Base-by-base conservation (phyloP, 495 filamentous ascomycete species). In the Cudoniella acicularis region DNA sequence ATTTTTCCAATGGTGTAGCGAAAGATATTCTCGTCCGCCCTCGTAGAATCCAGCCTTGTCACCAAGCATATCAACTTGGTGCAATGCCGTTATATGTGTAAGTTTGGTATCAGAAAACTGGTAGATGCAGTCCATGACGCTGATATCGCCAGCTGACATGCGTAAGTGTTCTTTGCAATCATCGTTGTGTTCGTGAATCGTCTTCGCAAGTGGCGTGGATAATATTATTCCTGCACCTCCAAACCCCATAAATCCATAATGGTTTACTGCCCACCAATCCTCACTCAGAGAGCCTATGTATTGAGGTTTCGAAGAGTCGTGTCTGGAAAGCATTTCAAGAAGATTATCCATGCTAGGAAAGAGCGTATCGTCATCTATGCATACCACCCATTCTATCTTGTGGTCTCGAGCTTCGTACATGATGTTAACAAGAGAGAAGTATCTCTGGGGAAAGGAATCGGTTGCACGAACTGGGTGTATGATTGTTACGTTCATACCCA, bases 291-390 rank as follows among this genome's bases (percentile, higher is more conserved):
- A 80, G 46, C 87, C 87, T 53, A 90, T 78, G 69, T 87, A 89
- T 57, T 77, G 67, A 30, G 81, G 79, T 61, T 75, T 73, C 36
- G 65, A 70, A 59, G 78, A 72, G 64, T 88, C 78, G 63, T 83
- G 76, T 16, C 54, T 55, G 3, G 75, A 67, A 4, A 67, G 64
- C 1, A 80, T 70, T 52, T 77, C 75, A 58, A 89, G 74, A 2
- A 86, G 69, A 25, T 78, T 75, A 10, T 78, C 62, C n/a, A 89
- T 74, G 18, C 82, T 83, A 1, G 86, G 79, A 68, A 90, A 89
- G 75, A 89, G 89, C 17, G 87, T 90, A 69, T 91, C 87, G 68
- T 91, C 87, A 64, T 90, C 86, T 36, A 88, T 77, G 56, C 86
- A 76, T 63, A 76, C 77, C 43, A 86, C 74, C 85, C 86, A 91